Conservation (phyloP, 441 rosid genomes). For the Metrosideros polymorpha region DNA sequence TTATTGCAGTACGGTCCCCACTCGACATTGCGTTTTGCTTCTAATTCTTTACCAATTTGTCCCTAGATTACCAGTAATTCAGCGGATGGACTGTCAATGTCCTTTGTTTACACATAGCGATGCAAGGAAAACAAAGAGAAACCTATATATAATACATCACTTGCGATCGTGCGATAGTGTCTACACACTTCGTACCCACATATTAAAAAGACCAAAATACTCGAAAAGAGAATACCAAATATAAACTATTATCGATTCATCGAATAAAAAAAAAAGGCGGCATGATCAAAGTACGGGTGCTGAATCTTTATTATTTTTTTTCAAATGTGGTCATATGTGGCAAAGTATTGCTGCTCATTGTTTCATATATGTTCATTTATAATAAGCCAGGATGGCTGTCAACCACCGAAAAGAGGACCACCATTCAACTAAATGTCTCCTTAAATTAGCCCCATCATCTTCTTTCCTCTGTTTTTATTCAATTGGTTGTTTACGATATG, state of each 20-base stretch:
- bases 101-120: not conserved
- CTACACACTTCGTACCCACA: not conserved
- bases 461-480: rapidly evolving
- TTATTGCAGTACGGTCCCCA: not conserved
- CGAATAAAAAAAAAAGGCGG: not conserved
- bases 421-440: not conserved
- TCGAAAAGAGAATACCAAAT: not conserved
- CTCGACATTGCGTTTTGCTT: not conserved
- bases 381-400: not conserved
- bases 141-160: not conserved
- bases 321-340: not conserved
- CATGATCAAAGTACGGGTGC: not conserved
- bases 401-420: not conserved
- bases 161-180: not conserved
- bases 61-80: not conserved
- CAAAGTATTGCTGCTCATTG: not conserved
- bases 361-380: not conserved
- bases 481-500: not conserved
- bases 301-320: not conserved
- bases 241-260: not conserved
- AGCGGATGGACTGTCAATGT: rapidly evolving
- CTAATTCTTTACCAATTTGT: not conserved
- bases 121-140: no score
- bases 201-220: not conserved
- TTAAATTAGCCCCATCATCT: not conserved